phyloP scores from a whole-genome alignment of 768 basidiomycete species.

The Fibroporia radiculosa region DNA sequence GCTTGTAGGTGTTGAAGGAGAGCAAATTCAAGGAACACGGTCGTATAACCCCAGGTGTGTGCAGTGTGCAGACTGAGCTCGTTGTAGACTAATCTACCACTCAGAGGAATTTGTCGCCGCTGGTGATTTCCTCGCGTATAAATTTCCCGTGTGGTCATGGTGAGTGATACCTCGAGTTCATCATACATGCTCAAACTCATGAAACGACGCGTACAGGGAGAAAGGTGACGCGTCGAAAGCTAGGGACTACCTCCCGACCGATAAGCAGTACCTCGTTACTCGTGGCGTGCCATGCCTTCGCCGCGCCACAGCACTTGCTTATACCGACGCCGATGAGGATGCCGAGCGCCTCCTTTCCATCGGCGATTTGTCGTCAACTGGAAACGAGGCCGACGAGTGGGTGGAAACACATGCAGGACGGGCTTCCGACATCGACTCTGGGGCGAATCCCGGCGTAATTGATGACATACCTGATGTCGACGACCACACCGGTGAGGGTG shows the following conservation, averaged over 20 bases:
- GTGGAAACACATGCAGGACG: conserved; percentile 95
- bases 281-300: conserved; percentile 96
- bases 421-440: conserved; percentile 41
- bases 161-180: conserved; percentile 28
- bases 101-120: conserved; percentile 97
- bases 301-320: conserved; percentile 84
- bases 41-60: conserved; percentile 84
- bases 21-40: conserved; percentile 99
- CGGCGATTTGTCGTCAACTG: conserved; percentile 49
- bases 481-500: conserved; percentile 35
- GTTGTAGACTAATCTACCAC: background rate
- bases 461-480: conserved; percentile 88
- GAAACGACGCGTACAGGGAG: conserved; percentile 52
- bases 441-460: conserved; percentile 56
- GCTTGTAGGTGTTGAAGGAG: conserved; percentile 80
- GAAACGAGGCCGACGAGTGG: conserved; percentile 80
- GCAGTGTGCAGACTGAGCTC: conserved; percentile 1
- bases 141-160: conserved; percentile 99
- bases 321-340: conserved; percentile 95
- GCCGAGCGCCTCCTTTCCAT: conserved; percentile 88
- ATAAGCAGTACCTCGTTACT: conserved; percentile 96
- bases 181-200: conserved; percentile 1
- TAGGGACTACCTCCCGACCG: conserved; percentile 87
- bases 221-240: conserved; percentile 80
- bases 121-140: conserved; percentile 95